Evolutionary conservation across 2,329 filamentous ascomycete species (phyloP).

Genomic region (Microthyrium microscopicum): DNA sequence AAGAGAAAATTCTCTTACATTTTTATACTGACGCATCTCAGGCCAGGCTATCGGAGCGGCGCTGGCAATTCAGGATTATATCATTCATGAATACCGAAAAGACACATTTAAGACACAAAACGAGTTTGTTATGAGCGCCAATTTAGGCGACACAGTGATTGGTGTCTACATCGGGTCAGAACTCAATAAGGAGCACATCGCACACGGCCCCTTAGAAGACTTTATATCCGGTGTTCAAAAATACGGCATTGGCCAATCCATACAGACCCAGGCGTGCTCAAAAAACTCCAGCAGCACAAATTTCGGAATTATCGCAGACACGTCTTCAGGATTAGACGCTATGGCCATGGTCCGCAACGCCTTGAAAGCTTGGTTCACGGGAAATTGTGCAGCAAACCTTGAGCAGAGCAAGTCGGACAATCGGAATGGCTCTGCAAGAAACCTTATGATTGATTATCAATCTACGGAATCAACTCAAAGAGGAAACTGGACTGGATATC

Average conservation of each 20-base stretch:
- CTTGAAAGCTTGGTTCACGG: not conserved
- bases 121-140: not conserved
- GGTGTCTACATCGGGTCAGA: not conserved
- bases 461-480: too few species aligned
- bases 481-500: too few species aligned
- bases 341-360: not conserved
- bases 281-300: not conserved
- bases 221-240: not conserved
- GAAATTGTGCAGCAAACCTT: not conserved
- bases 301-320: slow-evolving; percentile 1
- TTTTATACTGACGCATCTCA: too few species aligned
- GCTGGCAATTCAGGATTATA: not conserved
- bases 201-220: not conserved
- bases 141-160: not conserved
- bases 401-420: too few species aligned
- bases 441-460: too few species aligned
- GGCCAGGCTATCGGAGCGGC: not conserved
- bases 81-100: not conserved
- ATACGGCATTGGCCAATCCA: not conserved
- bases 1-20: too few species aligned
- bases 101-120: not conserved
- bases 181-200: not conserved
- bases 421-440: too few species aligned
- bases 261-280: not conserved
- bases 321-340: not conserved